Base-by-base conservation (phyloP, 345 rosid species). In the Brassica nigra region DNA sequence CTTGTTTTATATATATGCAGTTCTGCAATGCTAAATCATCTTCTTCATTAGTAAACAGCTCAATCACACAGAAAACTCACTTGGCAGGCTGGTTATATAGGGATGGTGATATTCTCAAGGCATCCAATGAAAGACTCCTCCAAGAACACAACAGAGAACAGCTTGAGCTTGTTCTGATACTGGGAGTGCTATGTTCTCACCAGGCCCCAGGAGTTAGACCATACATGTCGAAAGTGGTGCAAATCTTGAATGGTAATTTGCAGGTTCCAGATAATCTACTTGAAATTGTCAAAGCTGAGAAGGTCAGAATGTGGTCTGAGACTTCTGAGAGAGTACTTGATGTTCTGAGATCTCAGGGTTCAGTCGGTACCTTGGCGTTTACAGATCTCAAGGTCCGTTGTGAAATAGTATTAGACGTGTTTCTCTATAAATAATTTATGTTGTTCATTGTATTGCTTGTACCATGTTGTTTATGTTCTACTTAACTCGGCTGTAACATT, bases 101-200 rank as follows among this genome's bases (percentile, higher is more conserved):
- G 82, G 82, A 30, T 29, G 74, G 80, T 1, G 68, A 68, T 68
- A 76, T 76, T 16, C 15, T 76, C 0, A 49, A 76, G 62, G 74
- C 68, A 8, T 6, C 10, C 2, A 59, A 59, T 29, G 80, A 68
- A 59, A 68, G 6, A 15, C 3, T 39, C 68, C 4, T 23, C 3
- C 36, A 39, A 39, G 79, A 68, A 39, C 47, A 29, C 11, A 12
- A 76, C 20, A 15, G 31, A n/a, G n/a, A n/a, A n/a, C n/a, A n/a
- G n/a, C n/a, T n/a, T n/a, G n/a, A n/a, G n/a, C n/a, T n/a, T n/a
- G n/a, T n/a, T n/a, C n/a, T n/a, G n/a, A 76, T 68, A 39, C 68
- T 76, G 4, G 74, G 68, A 76, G 73, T 76, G 61, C 16, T 76
- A 7, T 76, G 79, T 29, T 67, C 79, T 0, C 79, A 76, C 73